Base-by-base conservation (phyloP, 2,329 filamentous ascomycete species). In the Aaosphaeria pasadenensis region DNA sequence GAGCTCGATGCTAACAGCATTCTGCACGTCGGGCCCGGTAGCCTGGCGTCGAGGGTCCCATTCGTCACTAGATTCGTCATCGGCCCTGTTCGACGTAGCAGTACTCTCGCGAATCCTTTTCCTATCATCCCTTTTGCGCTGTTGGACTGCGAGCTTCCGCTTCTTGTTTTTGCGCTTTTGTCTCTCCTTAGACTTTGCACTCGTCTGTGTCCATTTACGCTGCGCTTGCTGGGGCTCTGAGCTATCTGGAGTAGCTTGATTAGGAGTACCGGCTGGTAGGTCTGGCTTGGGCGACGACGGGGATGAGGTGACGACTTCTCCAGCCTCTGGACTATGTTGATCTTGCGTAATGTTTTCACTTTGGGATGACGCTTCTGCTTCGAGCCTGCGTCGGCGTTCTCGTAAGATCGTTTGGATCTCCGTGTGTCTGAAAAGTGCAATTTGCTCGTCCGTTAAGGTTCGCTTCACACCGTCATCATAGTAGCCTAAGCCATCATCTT, bases 361-460 rank as follows among this genome's bases (percentile, higher is more conserved):
- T 5, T 30, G 11, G 11, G 30, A 9, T 30, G 33, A 24, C 39
- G 48, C 46, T 4, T 53, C 55, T 2, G 52, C 54, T 39, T 66
- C 66, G 24, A 57, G 49, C 30, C 43, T 54, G 7, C 56, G 50
- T 30, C 58, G 57, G 11, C 63, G 62, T 49, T 63, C 59, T 46
- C 62, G 64, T 13, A 88, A 74, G 36, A 95, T 74, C 9, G 82
- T 72, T 62, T 94, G 85, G 24, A 95, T 80, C 69, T 97, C 92
- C 2, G 88, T 92, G 64, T 95, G 89, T 52, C 91, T 81, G 67
- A 96, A 96, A 52, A 96, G 92, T 45, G 83, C 83, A 57, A 96
- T 89, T 74, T 96, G 89, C 58, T 91, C 88, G 62, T 96, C 89
- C 7, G 91, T 96, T 59, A 97, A 77, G 13, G 91, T 96, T 38